Conservation (phyloP, 1,139 yeast genomes). For the Saccharomyces pastorianus region DNA sequence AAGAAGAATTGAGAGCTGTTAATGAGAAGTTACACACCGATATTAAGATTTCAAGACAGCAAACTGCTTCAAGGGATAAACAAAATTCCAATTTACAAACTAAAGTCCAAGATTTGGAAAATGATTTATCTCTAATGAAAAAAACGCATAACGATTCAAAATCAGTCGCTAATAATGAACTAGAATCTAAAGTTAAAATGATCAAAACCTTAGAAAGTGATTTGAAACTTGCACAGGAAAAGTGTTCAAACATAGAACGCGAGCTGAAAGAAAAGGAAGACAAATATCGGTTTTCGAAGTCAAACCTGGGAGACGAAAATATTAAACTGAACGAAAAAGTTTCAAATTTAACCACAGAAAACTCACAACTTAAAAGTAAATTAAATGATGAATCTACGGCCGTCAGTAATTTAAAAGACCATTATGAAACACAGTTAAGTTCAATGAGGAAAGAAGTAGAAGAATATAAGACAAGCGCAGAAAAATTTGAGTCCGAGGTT, state of each 20-base stretch:
- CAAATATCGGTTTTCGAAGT: constrained; percentile 11
- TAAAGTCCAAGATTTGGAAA: background rate
- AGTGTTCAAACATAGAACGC: constrained; percentile 25
- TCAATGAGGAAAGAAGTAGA: constrained; percentile 8
- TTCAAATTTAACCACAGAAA: constrained; percentile 9
- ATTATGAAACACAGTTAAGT: background rate
- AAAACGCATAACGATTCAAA: background rate
- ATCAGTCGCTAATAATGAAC: background rate
- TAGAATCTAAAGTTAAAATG: background rate
- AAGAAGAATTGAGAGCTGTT: background rate
- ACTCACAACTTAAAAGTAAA: background rate
- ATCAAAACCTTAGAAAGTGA: background rate
- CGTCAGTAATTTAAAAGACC: background rate
- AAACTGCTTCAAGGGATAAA: background rate
- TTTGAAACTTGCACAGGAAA: background rate
- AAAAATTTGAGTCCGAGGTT: background rate
- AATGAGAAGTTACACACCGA: background rate
- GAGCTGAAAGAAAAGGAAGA: constrained; percentile 18
- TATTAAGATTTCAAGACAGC: background rate
- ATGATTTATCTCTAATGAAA: background rate
- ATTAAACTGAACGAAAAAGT: constrained; percentile 5
- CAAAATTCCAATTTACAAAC: background rate
- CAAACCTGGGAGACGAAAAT: constrained; percentile 18
- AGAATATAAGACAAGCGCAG: constrained; percentile 1
- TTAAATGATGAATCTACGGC: background rate